Base-by-base conservation (phyloP, 148 eudicot species). In the Heliosperma pusillum region DNA sequence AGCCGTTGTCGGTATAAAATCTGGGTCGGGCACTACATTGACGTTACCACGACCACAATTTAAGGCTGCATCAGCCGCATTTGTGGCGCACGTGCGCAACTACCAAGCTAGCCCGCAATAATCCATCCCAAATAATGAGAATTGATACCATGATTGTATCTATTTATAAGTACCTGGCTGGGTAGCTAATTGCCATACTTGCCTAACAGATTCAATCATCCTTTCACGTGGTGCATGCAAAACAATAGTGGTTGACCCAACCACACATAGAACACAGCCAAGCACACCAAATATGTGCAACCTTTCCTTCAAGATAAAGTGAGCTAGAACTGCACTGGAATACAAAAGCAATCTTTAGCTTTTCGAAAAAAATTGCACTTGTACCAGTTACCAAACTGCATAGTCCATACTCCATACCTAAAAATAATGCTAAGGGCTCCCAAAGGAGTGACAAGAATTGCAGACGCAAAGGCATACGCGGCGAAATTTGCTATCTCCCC, bases 381-480 rank as follows among this genome's bases (percentile, higher is more conserved):
- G 16, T 7, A 58, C 57, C 59, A 21, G 27, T 24, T n/a, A 24
- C 62, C 42, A 36, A 65, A 50, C 30, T 66, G 42, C 21, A 24
- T 45, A 20, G 73, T 10, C 44, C n/a, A n/a, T n/a, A n/a, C n/a
- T n/a, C n/a, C 55, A 16, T 50, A 95, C 99, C 99, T 95, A 93
- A 95, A 88, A 76, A 92, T 92, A 69, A 92, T 92, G 81, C 97
- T 92, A 56, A 92, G 80, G 72, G 97, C 97, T 70, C 99, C 99
- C 66, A 95, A 73, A 3, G 99, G 99, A 71, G 99, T 95, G 26
- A 95, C 99, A 36, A 95, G 97, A 81, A 95, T 89, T 42, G 99
- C 99, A 21, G 99, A 97, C 60, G 99, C 99, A 80, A 78, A 95
- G 75, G 97, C 99, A 83, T 95, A 95, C 26, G 99, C 99, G 65